A percentile compares a stretch with the other conserved stretches of the same genome.
phyloP scores from a whole-genome alignment of 2,329 filamentous ascomycete genomes.

The Pseudogymnoascus sp. region DNA sequence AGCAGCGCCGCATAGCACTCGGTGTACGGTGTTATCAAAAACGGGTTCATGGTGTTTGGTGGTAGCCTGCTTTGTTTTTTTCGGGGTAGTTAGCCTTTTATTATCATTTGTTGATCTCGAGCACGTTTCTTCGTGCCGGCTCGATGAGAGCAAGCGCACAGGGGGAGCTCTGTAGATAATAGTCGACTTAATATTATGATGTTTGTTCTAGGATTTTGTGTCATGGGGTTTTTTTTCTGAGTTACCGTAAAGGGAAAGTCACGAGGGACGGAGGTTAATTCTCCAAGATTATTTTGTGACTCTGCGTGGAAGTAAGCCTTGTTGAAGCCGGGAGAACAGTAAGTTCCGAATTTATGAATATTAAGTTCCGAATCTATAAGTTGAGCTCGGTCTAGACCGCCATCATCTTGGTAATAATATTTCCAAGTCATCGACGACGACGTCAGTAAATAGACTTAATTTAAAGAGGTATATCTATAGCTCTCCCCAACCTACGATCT shows the following conservation, averaged over 20 bases:
- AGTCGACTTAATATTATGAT: background rate
- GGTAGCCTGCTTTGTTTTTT: background rate
- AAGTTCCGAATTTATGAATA: background rate
- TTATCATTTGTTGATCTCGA: background rate
- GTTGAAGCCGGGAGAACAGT: background rate
- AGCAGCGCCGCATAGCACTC: constrained; percentile 1
- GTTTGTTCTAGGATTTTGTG: background rate
- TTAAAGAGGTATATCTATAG: background rate
- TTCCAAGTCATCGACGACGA: background rate
- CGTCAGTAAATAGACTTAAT: background rate
- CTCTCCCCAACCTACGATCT: background rate
- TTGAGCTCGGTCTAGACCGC: background rate
- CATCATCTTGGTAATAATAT: background rate
- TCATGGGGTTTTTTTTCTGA: background rate
- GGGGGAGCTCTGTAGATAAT: background rate
- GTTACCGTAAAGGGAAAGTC: background rate
- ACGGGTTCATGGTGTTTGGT: constrained; percentile 3
- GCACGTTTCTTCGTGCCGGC: background rate
- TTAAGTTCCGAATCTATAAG: background rate
- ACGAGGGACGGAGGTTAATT: background rate
- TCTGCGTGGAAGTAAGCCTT: background rate
- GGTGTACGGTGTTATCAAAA: constrained; percentile 2
- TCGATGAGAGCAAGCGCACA: background rate
- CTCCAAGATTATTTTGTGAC: background rate
- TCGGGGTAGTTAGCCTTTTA: background rate